Evolutionary conservation across 345 rosid species (phyloP).

Genomic region (Chamaenerion angustifolium): DNA sequence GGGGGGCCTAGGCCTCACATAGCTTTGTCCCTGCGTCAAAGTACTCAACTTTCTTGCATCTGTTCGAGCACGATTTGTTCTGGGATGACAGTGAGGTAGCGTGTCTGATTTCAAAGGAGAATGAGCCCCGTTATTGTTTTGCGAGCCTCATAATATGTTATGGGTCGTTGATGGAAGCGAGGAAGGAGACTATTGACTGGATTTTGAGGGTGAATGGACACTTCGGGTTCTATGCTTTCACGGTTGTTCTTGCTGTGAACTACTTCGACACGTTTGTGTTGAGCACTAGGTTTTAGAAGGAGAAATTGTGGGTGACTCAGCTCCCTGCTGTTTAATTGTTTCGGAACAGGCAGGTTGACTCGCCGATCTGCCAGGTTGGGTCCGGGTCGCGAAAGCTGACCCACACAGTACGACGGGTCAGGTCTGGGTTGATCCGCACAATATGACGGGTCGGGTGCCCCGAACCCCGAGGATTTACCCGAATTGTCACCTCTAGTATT

Average conservation of each 20-base stretch:
- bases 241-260: constrained; percentile 6
- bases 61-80: neutral
- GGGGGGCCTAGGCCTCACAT: too few species aligned
- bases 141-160: neutral
- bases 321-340: constrained; percentile 9
- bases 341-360: too few species aligned
- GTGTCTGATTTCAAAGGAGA: constrained; percentile 5
- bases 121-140: constrained; percentile 1
- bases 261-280: constrained; percentile 4
- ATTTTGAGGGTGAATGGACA: neutral
- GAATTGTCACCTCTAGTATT: too few species aligned
- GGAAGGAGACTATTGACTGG: constrained; percentile 5
- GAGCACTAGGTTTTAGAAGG: neutral
- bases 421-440: too few species aligned
- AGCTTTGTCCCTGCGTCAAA: too few species aligned
- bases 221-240: constrained; percentile 3
- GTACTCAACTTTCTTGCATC: constrained; percentile 2
- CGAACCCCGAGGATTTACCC: too few species aligned
- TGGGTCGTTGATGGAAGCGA: constrained; percentile 2
- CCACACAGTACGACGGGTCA: too few species aligned
- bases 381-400: too few species aligned
- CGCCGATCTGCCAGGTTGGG: too few species aligned
- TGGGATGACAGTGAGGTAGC: neutral
- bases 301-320: constrained; percentile 9
- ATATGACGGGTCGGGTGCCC: too few species aligned